Conservation (phyloP, 352 stramenopile species). For the Phytophthora fragariaefolia region DNA sequence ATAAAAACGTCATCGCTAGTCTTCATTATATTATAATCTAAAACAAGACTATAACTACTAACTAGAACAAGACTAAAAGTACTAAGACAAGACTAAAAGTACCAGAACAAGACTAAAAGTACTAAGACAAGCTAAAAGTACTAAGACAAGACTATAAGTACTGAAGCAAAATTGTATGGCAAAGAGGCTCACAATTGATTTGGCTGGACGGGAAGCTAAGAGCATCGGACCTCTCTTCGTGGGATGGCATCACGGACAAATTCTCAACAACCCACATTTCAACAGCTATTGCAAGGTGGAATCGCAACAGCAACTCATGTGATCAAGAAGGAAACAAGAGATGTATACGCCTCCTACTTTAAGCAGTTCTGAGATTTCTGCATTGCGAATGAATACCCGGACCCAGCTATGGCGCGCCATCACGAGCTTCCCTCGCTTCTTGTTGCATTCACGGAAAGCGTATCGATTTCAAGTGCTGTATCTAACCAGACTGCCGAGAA, state of each 20-base stretch:
- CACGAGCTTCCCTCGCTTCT: conserved; percentile 10
- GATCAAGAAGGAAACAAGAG: conserved; percentile 17
- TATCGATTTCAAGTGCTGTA: background rate
- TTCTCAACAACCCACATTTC: too few species aligned
- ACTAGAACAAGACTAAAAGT: too few species aligned
- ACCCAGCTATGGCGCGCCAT: conserved; percentile 4
- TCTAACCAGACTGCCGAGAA: conserved; percentile 17
- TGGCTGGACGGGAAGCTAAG: background rate
- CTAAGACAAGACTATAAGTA: too few species aligned
- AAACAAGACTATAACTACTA: background rate
- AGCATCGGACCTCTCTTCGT: background rate
- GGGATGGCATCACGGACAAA: conserved; percentile 1
- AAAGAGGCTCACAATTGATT: conserved; percentile 2
- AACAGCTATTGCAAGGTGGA: conserved; percentile 13
- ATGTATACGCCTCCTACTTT: conserved; percentile 17
- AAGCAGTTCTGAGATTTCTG: conserved; percentile 24
- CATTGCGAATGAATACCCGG: conserved; percentile 13
- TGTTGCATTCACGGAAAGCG: conserved; percentile 19
- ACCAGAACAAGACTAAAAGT: conserved; percentile 8
- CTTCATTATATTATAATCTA: too few species aligned
- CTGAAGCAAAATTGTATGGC: background rate
- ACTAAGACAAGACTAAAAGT: conserved; percentile 9
- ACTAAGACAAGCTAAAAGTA: conserved; percentile 15
- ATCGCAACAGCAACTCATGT: conserved; percentile 7
- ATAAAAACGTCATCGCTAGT: too few species aligned